Base-by-base conservation (phyloP, 352 stramenopile species). In the Globisporangium irregulare region DNA sequence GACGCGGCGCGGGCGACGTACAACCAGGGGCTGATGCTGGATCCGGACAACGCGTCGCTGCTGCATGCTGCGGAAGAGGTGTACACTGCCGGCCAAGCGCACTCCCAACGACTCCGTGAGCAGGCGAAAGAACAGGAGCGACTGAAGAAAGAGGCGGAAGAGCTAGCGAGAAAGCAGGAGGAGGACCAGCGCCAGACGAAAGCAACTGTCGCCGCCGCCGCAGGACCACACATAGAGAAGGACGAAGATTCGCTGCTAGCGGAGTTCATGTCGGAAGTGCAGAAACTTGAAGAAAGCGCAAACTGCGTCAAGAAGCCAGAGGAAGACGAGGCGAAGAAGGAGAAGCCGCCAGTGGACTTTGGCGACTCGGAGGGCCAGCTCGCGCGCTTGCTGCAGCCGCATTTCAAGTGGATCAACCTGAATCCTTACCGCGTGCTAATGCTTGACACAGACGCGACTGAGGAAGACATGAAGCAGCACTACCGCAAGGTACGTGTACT, bases 391-490 rank as follows among this genome's bases (percentile, higher is more conserved):
- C 64, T 94, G 66, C 84, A 96, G 73, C 74, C 75, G 10, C 82
- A 91, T 67, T 93, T 82, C 68, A 73, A 87, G 70, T 97, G 90
- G 90, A 93, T 94, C 73, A 97, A 96, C 54, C 69, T 97, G n/a
- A 97, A 97, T 32, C 90, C 90, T 7, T 97, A 91, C 65, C 73
- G 86, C 50, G 90, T 97, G 34, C 76, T 97, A 25, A 96, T 97
- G 90, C 79, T 97, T 46, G 83, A 95, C 41, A 86, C 78, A 24
- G 88, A 94, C 51, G 90, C 90, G 4, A 90, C 84, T 1, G 87
- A 96, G 29, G 90, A 97, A 46, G 87, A 97, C 50, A 96, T 97
- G 82, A 95, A 95, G 70, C 88, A 96, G 77, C 88, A 95, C 75
- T 97, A 97, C 53, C 82, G 88, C 59, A 97, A 97, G 78, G 87